Base-by-base conservation (phyloP, 140 eudicot genomes). In the Erigeron philadelphicus region DNA sequence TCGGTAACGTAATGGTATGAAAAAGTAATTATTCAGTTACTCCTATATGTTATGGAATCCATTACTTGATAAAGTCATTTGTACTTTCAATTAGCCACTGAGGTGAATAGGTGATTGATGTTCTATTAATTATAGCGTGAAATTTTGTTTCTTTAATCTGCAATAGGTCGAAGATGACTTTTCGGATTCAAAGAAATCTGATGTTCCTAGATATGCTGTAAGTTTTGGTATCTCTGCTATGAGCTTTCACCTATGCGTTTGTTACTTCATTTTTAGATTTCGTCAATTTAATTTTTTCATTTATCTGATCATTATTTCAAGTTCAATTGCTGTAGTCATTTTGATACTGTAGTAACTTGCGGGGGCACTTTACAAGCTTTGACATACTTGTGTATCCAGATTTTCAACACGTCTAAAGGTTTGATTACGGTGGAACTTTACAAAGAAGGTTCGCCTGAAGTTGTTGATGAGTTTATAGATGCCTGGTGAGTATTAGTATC, bases 161-260 rank as follows among this genome's bases (percentile, higher is more conserved):
- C 68, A 67, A n/a, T 82, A 93, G 98, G 86, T 68, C 52, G 84
- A 76, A 44, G 86, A 73, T 67, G 76, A 78, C 45, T 72, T 83
- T 70, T 70, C 43, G 19, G 88, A 87, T 76, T 53, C 79, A 46
- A 89, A 82, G 85, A 89, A 80, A 74, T 38, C 83, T 45, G 98
- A 89, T 8, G 63, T 89, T 72, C 96, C 98, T 25, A 89, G 79
- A 89, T 93, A 86, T 82, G 98, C 96, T 21, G 98, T 93, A 85
- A 84, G 98, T 80, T 68, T 59, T 19, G 43, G 44, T 61, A 49
- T 12, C 47, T 7, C 64, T 38, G 18, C 16, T 65, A 8, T 11
- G 45, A 31, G 46, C 46, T 60, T 35, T 60, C 66, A 60, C 46
- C 12, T 60, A 35, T 35, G 21, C 64, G 1, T 23, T 23, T 59